Evolutionary conservation across 805 yeast genomes (phyloP), one percentile per base, ranked within the genome.

Genomic region (Saccharomyces cerevisiae): DNA sequence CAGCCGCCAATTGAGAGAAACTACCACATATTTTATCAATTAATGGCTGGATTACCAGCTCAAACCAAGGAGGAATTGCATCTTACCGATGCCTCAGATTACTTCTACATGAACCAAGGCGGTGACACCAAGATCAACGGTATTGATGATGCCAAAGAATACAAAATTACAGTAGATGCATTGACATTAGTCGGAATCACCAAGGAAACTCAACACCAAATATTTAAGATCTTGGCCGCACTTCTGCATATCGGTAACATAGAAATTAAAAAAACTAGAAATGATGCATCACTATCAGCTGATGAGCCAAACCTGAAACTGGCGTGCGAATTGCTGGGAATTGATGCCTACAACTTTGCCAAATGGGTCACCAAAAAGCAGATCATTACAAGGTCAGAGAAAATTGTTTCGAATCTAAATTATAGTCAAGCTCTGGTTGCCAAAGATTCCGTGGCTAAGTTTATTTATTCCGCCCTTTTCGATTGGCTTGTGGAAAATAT

Each of bases 391-490:
- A 80, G 97, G 69, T 83, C 90, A 10, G 98, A 94, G 71, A 91
- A 89, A 70, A 91, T 92, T 66, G 83, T 84, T 49, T 84, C 96
- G 26, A 89, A 87, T 67, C 77, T 92, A 66, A 88, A 80, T 63
- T 86, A 82, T 68, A 82, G 82, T 62, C 96, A 91, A 68, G 95
- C 98, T 8, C 63, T 82, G 27, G 97, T 91, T 30, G 92, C 97
- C 13, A 83, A 96, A 66, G 98, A 92, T 72, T 94, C 99, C n/a
- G 95, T 92, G 52, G 89, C 98, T 50, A 92, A 92, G 70, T 92
- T 85, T 70, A 85, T 94, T 51, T 92, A 94, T 73, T 83, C 97
- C 2, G 87, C 96, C 2, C 73, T 94, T 57, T 92, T 92, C 62
- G 98, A 92, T 67, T 92, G 99, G 99, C 80, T 92, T 56, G 98